Evolutionary conservation across 208 protist genomes (phyloP).

Genomic region (Leishmania braziliensis): DNA sequence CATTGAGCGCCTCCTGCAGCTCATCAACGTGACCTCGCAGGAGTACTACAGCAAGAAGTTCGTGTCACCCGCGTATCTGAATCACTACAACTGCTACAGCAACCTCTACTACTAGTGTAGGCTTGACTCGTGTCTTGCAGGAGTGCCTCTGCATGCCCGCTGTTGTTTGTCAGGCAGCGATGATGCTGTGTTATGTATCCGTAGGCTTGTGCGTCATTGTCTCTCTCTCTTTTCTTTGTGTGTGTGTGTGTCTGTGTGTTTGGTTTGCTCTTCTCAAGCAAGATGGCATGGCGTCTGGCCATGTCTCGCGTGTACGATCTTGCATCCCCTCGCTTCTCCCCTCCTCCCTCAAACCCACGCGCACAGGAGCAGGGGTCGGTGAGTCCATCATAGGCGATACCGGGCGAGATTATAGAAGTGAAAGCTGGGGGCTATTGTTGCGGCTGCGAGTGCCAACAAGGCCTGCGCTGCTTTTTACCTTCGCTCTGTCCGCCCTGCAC

Average conservation of each 20-base stretch:
- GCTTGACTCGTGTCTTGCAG: background rate
- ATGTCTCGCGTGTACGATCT: background rate
- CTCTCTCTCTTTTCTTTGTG: slow-evolving; percentile 16
- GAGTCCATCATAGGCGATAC: background rate
- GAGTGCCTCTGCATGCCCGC: background rate
- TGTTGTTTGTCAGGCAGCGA: background rate
- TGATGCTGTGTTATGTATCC: background rate
- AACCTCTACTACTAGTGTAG: slow-evolving; percentile 51
- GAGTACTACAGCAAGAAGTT: slow-evolving; percentile 89
- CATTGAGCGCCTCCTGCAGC: slow-evolving; percentile 75
- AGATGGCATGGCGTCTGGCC: background rate
- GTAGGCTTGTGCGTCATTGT: background rate
- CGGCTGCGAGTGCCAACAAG: background rate
- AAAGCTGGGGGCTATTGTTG: background rate
- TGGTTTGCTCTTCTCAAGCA: background rate
- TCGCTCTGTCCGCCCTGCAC: background rate
- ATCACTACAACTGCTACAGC: slow-evolving; percentile 54
- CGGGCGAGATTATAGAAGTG: background rate
- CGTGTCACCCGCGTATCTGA: slow-evolving; percentile 51
- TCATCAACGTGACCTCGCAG: slow-evolving; percentile 75
- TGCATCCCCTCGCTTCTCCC: background rate
- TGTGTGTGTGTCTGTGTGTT: background rate
- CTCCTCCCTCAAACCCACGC: background rate
- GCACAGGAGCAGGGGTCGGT: background rate
- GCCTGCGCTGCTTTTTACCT: background rate